These are phyloP conservation scores for Amborella trichopoda DNA, from an alignment of 164 flowering plant genomes.

Conservation along the genomic window DNA sequence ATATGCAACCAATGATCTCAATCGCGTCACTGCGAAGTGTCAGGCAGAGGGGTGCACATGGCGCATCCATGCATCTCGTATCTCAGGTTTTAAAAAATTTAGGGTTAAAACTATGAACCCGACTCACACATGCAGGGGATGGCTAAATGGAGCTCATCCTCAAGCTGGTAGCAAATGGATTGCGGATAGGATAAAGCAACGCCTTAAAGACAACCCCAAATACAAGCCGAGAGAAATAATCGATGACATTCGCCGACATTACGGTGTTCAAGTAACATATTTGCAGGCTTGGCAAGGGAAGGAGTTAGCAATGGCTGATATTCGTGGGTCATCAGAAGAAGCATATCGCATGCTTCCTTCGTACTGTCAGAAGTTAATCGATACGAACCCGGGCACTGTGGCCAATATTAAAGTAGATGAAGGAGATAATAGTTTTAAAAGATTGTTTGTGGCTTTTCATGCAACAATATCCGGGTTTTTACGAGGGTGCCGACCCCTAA, in stretches of 20 bases:
- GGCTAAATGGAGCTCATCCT: constrained; percentile 39
- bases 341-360: constrained; percentile 38
- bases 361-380: constrained; percentile 34
- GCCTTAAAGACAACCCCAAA: constrained; percentile 31
- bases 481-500: constrained; percentile 45
- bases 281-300: constrained; percentile 42
- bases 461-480: constrained; percentile 33
- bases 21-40: constrained; percentile 62
- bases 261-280: constrained; percentile 34
- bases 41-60: constrained; percentile 57
- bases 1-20: constrained; percentile 51
- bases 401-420: constrained; percentile 23
- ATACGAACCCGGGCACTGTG: constrained; percentile 48
- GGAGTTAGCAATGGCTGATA: constrained; percentile 30
- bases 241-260: constrained; percentile 27
- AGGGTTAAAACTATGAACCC: constrained; percentile 41
- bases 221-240: constrained; percentile 38
- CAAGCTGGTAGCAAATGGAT: constrained; percentile 44
- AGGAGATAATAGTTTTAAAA: constrained; percentile 27
- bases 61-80: constrained; percentile 72
- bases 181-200: constrained; percentile 32
- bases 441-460: constrained; percentile 33
- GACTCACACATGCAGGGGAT: constrained; percentile 65
- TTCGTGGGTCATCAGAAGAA: constrained; percentile 37
- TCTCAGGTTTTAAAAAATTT: constrained; percentile 34